phyloP scores from a whole-genome alignment of 2,329 filamentous ascomycete species.

The Alternaria triticimaculans region DNA sequence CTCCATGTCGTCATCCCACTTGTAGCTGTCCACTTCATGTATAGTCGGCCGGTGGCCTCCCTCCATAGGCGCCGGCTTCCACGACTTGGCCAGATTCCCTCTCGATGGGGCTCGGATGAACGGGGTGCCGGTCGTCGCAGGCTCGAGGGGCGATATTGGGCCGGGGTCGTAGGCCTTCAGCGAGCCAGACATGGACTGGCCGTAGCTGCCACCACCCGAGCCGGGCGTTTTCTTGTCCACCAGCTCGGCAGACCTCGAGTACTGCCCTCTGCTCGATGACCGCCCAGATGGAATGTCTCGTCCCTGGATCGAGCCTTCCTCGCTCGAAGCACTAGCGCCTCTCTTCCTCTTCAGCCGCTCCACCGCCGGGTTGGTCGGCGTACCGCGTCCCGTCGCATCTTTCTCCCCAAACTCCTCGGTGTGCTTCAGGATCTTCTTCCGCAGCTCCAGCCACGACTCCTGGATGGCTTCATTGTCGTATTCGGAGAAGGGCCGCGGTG shows the following conservation, averaged over 20 bases:
- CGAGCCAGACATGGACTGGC: constrained; percentile 33
- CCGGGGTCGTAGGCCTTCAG: constrained; percentile 39
- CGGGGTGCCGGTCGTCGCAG: constrained; percentile 56
- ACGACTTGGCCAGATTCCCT: constrained; percentile 39
- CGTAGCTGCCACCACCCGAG: constrained; percentile 33
- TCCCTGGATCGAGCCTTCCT: constrained; percentile 28
- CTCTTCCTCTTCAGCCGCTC: constrained; percentile 45
- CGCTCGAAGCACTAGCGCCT: constrained; percentile 36
- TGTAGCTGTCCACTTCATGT: constrained; percentile 55
- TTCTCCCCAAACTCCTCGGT: constrained; percentile 49
- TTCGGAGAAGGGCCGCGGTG: constrained; percentile 77
- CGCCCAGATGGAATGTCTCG: constrained; percentile 38
- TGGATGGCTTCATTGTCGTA: constrained; percentile 83
- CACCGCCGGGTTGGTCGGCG: constrained; percentile 42
- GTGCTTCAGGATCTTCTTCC: constrained; percentile 55
- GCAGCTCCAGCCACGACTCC: constrained; percentile 74
- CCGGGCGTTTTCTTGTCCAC: constrained; percentile 28
- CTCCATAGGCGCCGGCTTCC: constrained; percentile 31
- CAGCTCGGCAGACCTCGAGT: constrained; percentile 40
- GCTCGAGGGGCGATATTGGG: constrained; percentile 37
- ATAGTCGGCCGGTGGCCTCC: constrained; percentile 44
- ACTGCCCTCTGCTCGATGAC: constrained; percentile 29
- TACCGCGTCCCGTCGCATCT: constrained; percentile 24
- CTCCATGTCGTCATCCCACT: constrained; percentile 55
- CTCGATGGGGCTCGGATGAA: constrained; percentile 59